Evolutionary conservation across 805 yeast genomes (phyloP).

Genomic region (Grigorovia transvaalensis): DNA sequence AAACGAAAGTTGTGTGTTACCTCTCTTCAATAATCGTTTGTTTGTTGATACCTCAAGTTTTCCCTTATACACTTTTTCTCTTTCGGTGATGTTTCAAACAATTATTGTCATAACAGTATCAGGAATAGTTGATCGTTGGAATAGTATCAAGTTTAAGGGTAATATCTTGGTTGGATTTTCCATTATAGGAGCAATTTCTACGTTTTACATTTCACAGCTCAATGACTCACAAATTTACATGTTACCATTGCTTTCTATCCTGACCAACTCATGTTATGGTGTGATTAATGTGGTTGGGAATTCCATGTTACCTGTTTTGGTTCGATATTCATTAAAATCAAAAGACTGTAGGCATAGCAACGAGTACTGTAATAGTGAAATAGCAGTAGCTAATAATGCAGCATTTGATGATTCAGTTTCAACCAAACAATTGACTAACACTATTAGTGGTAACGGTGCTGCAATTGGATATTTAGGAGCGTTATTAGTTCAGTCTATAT

Average conservation of each 20-base stretch:
- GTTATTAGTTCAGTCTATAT: slow-evolving; percentile 48
- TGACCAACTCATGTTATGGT: slow-evolving; percentile 63
- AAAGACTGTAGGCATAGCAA: neutral
- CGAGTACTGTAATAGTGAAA: neutral
- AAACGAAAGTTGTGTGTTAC: slow-evolving; percentile 36
- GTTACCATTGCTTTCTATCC: slow-evolving; percentile 41
- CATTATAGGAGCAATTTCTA: slow-evolving; percentile 44
- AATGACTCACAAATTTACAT: slow-evolving; percentile 22
- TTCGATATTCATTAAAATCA: slow-evolving; percentile 30
- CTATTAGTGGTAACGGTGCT: slow-evolving; percentile 58
- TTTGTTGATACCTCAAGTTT: slow-evolving; percentile 64
- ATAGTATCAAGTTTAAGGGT: slow-evolving; percentile 40
- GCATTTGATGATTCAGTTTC: neutral
- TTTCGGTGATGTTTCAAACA: slow-evolving; percentile 65
- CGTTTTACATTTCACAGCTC: slow-evolving; percentile 35
- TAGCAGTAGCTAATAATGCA: neutral
- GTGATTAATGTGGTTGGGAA: slow-evolving; percentile 75
- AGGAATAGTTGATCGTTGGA: slow-evolving; percentile 56
- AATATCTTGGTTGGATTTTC: slow-evolving; percentile 47
- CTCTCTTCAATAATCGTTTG: slow-evolving; percentile 31
- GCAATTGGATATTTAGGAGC: slow-evolving; percentile 66
- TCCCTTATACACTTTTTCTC: slow-evolving; percentile 63
- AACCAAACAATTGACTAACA: slow-evolving; percentile 35
- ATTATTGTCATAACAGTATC: slow-evolving; percentile 60
- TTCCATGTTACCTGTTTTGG: slow-evolving; percentile 56